These are phyloP conservation scores for Tardiomyces depauwii DNA, from an alignment of 1,139 yeast species.

Conservation along the genomic window DNA sequence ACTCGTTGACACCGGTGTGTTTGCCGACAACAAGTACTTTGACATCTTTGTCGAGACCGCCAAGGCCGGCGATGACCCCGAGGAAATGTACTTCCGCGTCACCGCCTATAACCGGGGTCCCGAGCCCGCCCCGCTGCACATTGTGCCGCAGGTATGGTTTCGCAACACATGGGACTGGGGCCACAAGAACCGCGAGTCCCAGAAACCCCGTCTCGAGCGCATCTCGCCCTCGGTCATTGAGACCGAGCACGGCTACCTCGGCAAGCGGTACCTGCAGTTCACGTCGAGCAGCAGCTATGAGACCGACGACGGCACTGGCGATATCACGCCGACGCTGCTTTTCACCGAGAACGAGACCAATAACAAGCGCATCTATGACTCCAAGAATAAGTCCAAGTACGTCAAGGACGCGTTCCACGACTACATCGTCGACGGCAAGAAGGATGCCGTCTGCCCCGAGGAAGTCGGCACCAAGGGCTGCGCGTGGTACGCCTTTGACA, in stretches of 20 bases:
- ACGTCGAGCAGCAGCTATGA: constrained; percentile 43
- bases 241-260: constrained; percentile 62
- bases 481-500: constrained; percentile 75
- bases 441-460: constrained; percentile 57
- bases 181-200: constrained; percentile 13
- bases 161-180: constrained; percentile 97
- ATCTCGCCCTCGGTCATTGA: constrained; percentile 38
- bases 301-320: constrained; percentile 39
- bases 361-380: constrained; percentile 50
- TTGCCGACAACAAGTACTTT: constrained; percentile 72
- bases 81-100: constrained; percentile 69
- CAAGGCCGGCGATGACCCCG: constrained; percentile 71
- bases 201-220: constrained; percentile 42
- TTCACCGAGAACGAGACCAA: constrained; percentile 92
- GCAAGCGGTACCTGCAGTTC: constrained; percentile 58
- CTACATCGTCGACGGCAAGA: constrained; percentile 50
- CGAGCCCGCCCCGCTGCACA: constrained; percentile 77
- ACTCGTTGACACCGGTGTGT: constrained; percentile 62
- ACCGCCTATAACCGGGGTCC: constrained; percentile 85
- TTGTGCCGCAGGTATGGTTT: constrained; percentile 75
- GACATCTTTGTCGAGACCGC: constrained; percentile 91
- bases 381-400: constrained; percentile 42
- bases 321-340: constrained; percentile 62
- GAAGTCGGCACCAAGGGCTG: constrained; percentile 62
- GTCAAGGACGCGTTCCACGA: constrained; percentile 93